A percentile compares a stretch with the other conserved stretches of the same genome.
These are phyloP conservation scores for Macadamia tetraphylla DNA, from an alignment of 164 flowering plant genomes.

Conservation along the genomic window DNA sequence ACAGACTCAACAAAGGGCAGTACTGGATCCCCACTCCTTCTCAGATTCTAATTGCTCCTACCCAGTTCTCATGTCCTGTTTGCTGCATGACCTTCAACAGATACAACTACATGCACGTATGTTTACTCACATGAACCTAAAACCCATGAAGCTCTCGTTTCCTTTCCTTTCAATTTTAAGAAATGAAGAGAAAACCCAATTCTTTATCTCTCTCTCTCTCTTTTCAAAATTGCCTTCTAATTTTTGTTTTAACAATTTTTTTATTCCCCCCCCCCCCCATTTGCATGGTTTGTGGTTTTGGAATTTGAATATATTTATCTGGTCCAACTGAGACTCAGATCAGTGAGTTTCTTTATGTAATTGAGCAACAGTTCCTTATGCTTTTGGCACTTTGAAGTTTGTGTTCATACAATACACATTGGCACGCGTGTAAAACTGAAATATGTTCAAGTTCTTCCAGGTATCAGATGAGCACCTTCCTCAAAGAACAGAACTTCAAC, in stretches of 20 bases:
- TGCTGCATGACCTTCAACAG: conserved; percentile 95
- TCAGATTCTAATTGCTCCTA: conserved; percentile 92
- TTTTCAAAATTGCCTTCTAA: neutral
- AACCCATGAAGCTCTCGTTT: conserved; percentile 7
- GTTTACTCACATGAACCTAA: conserved; percentile 1
- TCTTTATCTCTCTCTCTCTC: conserved; percentile 9
- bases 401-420: conserved; percentile 26
- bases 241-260: conserved; percentile 1
- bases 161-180: conserved; percentile 17
- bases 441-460: conserved; percentile 16
- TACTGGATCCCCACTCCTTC: conserved; percentile 97
- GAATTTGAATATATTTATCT: conserved; percentile 21
- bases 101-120: conserved; percentile 97
- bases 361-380: conserved; percentile 71
- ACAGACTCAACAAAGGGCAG: conserved; percentile 70
- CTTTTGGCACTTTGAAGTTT: conserved; percentile 49
- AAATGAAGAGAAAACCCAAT: conserved; percentile 20
- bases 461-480: conserved; percentile 10
- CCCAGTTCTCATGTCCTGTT: conserved; percentile 94
- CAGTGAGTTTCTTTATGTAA: conserved; percentile 43
- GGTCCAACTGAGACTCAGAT: conserved; percentile 20
- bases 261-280: neutral
- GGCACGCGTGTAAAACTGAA: conserved; percentile 22
- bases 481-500: conserved; percentile 7
- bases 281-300: conserved; percentile 29